Percentiles rank a stretch among this genome's conserved stretches.
Conservation (phyloP, 202 grass and related monocot species). For the Dendrocalamus latiflorus region DNA sequence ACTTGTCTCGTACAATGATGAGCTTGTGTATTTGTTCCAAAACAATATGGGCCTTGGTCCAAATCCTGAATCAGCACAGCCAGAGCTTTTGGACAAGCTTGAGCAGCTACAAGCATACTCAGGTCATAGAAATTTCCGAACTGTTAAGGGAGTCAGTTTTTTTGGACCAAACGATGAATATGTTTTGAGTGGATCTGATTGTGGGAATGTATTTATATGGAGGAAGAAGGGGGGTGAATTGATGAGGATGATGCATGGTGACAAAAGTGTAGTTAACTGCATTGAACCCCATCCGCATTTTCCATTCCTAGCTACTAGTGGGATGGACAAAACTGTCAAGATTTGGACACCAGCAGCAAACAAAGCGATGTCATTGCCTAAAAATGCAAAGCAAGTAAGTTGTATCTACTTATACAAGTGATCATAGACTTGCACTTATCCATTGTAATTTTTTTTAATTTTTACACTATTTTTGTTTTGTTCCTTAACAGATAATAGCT, state of each 20-base stretch:
- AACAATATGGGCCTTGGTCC: constrained; percentile 64
- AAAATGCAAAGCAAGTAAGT: constrained; percentile 59
- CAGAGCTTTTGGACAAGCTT: constrained; percentile 30
- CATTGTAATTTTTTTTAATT: background rate
- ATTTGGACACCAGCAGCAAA: constrained; percentile 57
- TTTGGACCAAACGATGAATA: constrained; percentile 86
- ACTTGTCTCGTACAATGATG: too few species aligned
- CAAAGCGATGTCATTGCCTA: constrained; percentile 26
- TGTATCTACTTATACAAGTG: background rate
- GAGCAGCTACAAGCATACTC: constrained; percentile 50
- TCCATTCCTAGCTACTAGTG: constrained; percentile 71
- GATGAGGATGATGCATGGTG: constrained; percentile 68
- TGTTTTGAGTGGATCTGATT: constrained; percentile 77
- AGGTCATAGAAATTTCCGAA: constrained; percentile 76
- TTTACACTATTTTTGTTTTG: background rate
- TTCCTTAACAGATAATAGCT: constrained; percentile 49
- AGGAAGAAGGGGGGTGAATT: too few species aligned
- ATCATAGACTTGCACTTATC: background rate
- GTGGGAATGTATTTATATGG: constrained; percentile 82
- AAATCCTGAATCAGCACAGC: constrained; percentile 32
- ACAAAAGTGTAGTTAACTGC: constrained; percentile 65
- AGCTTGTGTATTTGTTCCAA: constrained; percentile 62
- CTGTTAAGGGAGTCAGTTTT: constrained; percentile 75
- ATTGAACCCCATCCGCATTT: constrained; percentile 70
- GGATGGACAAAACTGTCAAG: constrained; percentile 60